Evolutionary conservation across 805 yeast species (phyloP).

Genomic region (Nakazawaea holstii): DNA sequence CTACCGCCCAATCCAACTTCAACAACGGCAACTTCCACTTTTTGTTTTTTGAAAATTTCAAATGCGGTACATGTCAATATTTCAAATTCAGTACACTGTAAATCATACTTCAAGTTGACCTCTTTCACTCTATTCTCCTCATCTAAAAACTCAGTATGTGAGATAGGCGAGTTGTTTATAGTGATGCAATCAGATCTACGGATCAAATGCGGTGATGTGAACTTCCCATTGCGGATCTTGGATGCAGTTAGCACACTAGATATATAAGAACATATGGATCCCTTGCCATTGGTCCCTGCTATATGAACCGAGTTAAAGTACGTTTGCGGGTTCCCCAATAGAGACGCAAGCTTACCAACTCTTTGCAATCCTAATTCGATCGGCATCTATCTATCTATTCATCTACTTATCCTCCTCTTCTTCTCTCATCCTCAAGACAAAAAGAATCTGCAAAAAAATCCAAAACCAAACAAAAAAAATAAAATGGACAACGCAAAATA

Average conservation of each 20-base stretch:
- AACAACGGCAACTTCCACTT: conserved; percentile 72
- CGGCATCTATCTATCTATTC: conserved; percentile 27
- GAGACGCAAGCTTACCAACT: conserved; percentile 35
- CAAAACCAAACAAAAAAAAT: neutral
- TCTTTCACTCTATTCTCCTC: conserved; percentile 37
- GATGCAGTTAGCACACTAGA: conserved; percentile 54
- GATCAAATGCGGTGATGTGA: conserved; percentile 84
- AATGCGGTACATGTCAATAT: conserved; percentile 81
- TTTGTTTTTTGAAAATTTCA: conserved; percentile 54
- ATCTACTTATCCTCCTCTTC: neutral
- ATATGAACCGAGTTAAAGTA: conserved; percentile 71
- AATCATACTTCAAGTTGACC: conserved; percentile 30
- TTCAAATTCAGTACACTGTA: conserved; percentile 87
- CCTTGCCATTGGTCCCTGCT: conserved; percentile 97
- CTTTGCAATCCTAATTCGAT: conserved; percentile 58
- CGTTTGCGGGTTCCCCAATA: conserved; percentile 66
- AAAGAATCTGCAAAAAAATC: neutral
- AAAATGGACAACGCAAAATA: neutral
- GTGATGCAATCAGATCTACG: conserved; percentile 71
- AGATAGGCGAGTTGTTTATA: conserved; percentile 56
- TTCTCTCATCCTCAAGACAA: neutral
- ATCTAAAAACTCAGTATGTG: conserved; percentile 35
- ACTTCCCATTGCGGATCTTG: conserved; percentile 59
- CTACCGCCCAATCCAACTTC: conserved; percentile 96
- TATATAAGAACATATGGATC: conserved; percentile 83